Percentiles rank a stretch among this genome's conserved stretches.
Conservation (phyloP, 768 basidiomycete species). For the Guyanaporus albipodus region DNA sequence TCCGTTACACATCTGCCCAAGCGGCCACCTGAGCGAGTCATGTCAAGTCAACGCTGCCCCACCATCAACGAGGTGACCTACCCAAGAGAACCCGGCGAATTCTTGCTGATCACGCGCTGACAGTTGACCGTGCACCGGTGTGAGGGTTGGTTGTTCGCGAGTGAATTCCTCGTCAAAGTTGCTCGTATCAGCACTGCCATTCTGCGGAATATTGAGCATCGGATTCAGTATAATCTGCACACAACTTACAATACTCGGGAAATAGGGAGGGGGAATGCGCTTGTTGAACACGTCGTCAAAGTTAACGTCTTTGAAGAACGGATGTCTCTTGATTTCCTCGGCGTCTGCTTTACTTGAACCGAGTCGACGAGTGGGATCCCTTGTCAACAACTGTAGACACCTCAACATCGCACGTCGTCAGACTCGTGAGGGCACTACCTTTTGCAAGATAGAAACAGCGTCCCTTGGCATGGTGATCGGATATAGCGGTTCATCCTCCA, state of each 20-base stretch:
- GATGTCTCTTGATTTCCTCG: constrained; percentile 94
- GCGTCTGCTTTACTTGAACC: constrained; percentile 92
- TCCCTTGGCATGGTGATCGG: constrained; percentile 99
- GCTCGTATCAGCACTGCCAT: constrained; percentile 80
- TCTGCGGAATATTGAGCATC: constrained; percentile 40
- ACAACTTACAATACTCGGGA: constrained; percentile 83
- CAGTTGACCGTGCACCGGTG: constrained; percentile 93
- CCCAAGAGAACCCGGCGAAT: constrained; percentile 98
- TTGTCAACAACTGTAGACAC: constrained; percentile 69
- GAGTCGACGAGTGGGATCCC: constrained; percentile 86
- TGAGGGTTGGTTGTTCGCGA: constrained; percentile 91
- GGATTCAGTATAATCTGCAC: neutral
- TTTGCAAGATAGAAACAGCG: constrained; percentile 92
- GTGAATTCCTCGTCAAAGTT: constrained; percentile 99
- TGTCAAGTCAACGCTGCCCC: neutral
- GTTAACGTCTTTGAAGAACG: constrained; percentile 98
- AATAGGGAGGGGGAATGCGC: constrained; percentile 95
- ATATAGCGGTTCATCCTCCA: constrained; percentile 97
- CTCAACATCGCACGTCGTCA: constrained; percentile 4
- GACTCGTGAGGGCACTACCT: constrained; percentile 44
- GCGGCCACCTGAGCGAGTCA: constrained; percentile 32
- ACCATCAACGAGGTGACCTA: constrained; percentile 24
- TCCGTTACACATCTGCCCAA: constrained; percentile 55
- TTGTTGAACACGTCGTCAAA: constrained; percentile 98
- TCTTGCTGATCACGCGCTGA: constrained; percentile 89